Evolutionary conservation across 2,329 filamentous ascomycete genomes (phyloP).

Genomic region (Furcasterigmium sp.): DNA sequence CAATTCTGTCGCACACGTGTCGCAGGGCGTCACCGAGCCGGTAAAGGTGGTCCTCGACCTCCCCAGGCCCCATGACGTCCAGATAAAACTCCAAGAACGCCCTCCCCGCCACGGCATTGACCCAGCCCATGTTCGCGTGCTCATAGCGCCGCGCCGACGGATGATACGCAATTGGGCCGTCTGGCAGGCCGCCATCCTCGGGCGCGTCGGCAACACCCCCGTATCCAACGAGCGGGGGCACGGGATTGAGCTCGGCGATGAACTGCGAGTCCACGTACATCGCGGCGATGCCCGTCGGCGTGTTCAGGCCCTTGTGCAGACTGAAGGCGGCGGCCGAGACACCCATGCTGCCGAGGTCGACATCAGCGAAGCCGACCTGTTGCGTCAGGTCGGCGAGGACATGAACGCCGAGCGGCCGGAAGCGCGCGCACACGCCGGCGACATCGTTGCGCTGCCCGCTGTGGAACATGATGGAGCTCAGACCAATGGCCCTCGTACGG

Average conservation of each 20-base stretch:
- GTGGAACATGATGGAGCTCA: constrained; percentile 27
- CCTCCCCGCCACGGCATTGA: constrained; percentile 14
- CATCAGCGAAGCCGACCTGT: constrained; percentile 22
- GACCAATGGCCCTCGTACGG: constrained; percentile 21
- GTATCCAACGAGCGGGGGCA: constrained; percentile 18
- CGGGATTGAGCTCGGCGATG: constrained; percentile 14
- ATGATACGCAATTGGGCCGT: constrained; percentile 8
- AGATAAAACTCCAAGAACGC: constrained; percentile 19
- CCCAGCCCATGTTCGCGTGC: constrained; percentile 21
- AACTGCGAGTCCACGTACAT: constrained; percentile 20
- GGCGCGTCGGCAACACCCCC: background rate
- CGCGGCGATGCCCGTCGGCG: constrained; percentile 21
- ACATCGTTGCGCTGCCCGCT: constrained; percentile 25
- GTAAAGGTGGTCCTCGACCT: constrained; percentile 10
- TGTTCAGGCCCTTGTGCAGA: constrained; percentile 25
- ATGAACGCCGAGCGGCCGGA: constrained; percentile 19
- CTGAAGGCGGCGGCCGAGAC: constrained; percentile 24
- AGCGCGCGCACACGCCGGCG: constrained; percentile 17
- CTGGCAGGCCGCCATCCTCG: background rate
- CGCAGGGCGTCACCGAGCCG: constrained; percentile 12
- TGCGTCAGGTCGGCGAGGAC: constrained; percentile 24
- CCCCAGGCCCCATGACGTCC: constrained; percentile 14
- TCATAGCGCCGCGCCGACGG: constrained; percentile 19
- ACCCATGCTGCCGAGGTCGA: constrained; percentile 18
- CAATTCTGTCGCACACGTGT: constrained; percentile 7